These are phyloP conservation scores for Pugionium dolabratum DNA, from an alignment of 345 rosid genomes.

Conservation along the genomic window DNA sequence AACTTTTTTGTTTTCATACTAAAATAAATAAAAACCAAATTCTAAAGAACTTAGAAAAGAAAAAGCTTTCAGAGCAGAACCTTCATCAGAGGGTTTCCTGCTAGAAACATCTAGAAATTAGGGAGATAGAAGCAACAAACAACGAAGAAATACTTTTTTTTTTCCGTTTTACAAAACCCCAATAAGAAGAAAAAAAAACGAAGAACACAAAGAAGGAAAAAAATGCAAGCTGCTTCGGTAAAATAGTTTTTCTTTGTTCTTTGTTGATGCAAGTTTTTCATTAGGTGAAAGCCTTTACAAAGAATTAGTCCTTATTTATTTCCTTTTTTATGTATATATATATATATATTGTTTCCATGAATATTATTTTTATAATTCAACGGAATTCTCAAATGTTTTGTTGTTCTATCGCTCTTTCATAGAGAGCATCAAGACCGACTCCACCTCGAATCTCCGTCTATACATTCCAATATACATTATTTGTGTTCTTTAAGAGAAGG, in stretches of 20 bases:
- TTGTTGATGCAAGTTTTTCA: constrained; percentile 17
- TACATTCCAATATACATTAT: background rate
- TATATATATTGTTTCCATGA: background rate
- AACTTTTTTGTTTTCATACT: background rate
- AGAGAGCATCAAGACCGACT: constrained; percentile 32
- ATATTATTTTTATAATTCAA: background rate
- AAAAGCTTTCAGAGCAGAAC: constrained; percentile 18
- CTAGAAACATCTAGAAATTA: constrained; percentile 24
- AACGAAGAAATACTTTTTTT: background rate
- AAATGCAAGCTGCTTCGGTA: constrained; percentile 58
- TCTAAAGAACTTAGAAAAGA: constrained; percentile 11
- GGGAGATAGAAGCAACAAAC: background rate
- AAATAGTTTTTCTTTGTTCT: background rate
- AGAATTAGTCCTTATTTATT: constrained; percentile 28
- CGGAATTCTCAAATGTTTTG: constrained; percentile 15
- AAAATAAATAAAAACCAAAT: constrained; percentile 14
- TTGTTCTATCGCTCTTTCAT: constrained; percentile 18
- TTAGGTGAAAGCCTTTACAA: constrained; percentile 20
- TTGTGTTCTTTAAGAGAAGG: background rate
- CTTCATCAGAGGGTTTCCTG: constrained; percentile 33
- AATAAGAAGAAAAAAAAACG: background rate
- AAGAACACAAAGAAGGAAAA: constrained; percentile 31
- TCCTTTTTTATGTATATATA: background rate
- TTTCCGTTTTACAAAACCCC: background rate
- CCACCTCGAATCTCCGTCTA: constrained; percentile 44